Conservation (phyloP, 768 basidiomycete species). For the Boletus sp. region DNA sequence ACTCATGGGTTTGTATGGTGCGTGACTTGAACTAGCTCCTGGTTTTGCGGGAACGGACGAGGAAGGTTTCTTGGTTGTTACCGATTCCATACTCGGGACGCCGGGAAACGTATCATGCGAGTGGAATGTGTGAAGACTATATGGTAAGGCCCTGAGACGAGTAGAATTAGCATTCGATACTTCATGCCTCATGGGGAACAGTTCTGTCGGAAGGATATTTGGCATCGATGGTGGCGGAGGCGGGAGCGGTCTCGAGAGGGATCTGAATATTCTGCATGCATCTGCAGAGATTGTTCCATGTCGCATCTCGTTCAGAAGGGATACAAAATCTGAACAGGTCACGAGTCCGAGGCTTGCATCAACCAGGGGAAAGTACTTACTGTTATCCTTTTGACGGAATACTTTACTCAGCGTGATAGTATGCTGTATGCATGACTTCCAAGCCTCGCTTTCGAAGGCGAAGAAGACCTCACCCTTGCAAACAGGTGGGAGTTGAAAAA, state of each 20-base stretch:
- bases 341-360: neutral
- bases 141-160: slow-evolving; percentile 48
- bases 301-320: slow-evolving; percentile 74
- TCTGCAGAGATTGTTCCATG: slow-evolving; percentile 49
- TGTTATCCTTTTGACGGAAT: slow-evolving; percentile 69
- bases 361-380: slow-evolving; percentile 35
- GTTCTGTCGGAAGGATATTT: slow-evolving; percentile 46
- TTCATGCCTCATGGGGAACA: slow-evolving; percentile 65
- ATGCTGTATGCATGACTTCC: slow-evolving; percentile 44
- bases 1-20: slow-evolving; percentile 30
- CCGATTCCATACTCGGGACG: neutral
- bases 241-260: slow-evolving; percentile 35
- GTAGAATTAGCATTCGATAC: slow-evolving; percentile 62
- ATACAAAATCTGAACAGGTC: slow-evolving; percentile 52
- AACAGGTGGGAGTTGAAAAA: slow-evolving; percentile 58
- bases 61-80: neutral
- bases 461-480: slow-evolving; percentile 49
- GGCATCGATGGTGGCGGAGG: slow-evolving; percentile 24
- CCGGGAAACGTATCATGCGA: slow-evolving; percentile 48
- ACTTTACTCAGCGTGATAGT: slow-evolving; percentile 69
- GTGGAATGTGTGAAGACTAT: slow-evolving; percentile 40
- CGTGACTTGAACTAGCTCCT: slow-evolving; percentile 8
- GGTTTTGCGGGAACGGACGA: neutral
- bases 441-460: slow-evolving; percentile 57
- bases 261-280: slow-evolving; percentile 47